phyloP scores from a whole-genome alignment of 306 rosid genomes.

The Arachis hypogaea region DNA sequence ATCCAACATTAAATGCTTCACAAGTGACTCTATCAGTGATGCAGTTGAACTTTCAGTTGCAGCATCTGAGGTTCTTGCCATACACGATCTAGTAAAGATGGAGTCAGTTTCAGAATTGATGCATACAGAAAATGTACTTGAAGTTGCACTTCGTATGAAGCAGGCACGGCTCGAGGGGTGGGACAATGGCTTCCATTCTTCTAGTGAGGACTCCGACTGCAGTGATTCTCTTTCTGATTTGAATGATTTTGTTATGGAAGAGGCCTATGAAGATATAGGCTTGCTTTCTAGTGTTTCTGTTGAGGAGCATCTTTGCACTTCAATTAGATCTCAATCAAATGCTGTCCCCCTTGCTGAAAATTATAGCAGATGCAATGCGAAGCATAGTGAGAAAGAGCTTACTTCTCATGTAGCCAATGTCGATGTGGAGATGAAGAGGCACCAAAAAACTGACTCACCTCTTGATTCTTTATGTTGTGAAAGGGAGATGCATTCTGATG shows the following conservation, averaged over 20 bases:
- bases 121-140: constrained; percentile 60
- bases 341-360: constrained; percentile 51
- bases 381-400: constrained; percentile 32
- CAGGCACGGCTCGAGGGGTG: constrained; percentile 62
- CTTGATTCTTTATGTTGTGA: constrained; percentile 44
- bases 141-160: constrained; percentile 78
- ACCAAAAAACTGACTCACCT: constrained; percentile 33
- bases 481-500: constrained; percentile 45
- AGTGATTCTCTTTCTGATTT: constrained; percentile 79
- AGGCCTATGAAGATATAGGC: constrained; percentile 80
- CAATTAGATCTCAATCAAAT: constrained; percentile 44
- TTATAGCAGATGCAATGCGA: constrained; percentile 32
- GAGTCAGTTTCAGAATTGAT: constrained; percentile 49
- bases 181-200: constrained; percentile 47
- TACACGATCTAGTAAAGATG: constrained; percentile 63
- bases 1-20: constrained; percentile 37
- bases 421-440: constrained; percentile 40
- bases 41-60: constrained; percentile 77
- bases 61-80: constrained; percentile 91
- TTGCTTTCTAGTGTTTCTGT: constrained; percentile 43
- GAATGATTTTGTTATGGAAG: constrained; percentile 74
- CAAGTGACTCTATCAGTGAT: constrained; percentile 53
- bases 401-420: constrained; percentile 41
- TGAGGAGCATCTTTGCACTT: constrained; percentile 39
- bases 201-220: constrained; percentile 48